These are phyloP conservation scores for Plasmodium reichenowi DNA, from an alignment of 169 alveolate genomes.

Conservation along the genomic window DNA sequence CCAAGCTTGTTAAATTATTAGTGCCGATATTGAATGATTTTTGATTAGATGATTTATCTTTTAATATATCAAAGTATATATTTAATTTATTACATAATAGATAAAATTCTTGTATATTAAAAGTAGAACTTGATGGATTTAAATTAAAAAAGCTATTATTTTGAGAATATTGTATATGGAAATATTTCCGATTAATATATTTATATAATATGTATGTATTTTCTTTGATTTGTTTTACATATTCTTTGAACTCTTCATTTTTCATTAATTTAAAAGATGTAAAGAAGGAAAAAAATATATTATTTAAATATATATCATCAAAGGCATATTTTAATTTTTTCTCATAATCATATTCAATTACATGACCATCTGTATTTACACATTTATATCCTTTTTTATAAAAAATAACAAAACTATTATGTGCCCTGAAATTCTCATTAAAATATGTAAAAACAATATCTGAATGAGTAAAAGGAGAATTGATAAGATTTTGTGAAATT, in stretches of 20 bases:
- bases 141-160: conserved; percentile 45
- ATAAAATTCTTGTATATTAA: conserved; percentile 52
- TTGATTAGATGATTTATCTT: conserved; percentile 12
- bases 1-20: conserved; percentile 52
- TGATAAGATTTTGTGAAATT: conserved; percentile 33
- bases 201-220: conserved; percentile 25
- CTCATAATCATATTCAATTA: conserved; percentile 62
- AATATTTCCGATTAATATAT: conserved; percentile 26
- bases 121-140: conserved; percentile 5
- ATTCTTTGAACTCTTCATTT: conserved; percentile 59
- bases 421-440: conserved; percentile 71
- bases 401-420: conserved; percentile 48
- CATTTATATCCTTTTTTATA: conserved; percentile 57
- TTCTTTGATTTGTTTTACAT: conserved; percentile 23
- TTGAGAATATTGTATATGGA: conserved; percentile 26
- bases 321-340: conserved; percentile 43
- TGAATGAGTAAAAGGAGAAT: conserved; percentile 48
- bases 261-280: conserved; percentile 68
- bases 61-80: conserved; percentile 44
- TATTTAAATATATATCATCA: conserved; percentile 32
- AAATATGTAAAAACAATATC: conserved; percentile 60
- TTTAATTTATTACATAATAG: conserved; percentile 29
- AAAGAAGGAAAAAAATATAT: conserved; percentile 29
- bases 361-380: conserved; percentile 28
- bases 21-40: conserved; percentile 61